phyloP scores from a whole-genome alignment of 495 filamentous ascomycete genomes.

The Jackrogersella minutella region DNA sequence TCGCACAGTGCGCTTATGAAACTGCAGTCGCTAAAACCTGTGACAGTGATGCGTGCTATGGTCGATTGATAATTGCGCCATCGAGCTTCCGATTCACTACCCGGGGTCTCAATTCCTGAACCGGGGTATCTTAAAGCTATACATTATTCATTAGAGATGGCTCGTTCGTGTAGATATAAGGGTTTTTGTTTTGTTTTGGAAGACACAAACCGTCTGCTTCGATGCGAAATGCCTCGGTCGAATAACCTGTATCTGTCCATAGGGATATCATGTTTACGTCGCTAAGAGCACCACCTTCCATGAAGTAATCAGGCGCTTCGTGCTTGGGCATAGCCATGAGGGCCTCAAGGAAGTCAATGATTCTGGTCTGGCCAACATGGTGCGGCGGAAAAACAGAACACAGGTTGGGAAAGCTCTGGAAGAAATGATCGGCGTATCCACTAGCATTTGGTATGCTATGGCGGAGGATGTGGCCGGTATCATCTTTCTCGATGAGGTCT shows the following conservation, averaged over 20 bases:
- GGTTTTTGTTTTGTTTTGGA: too few species aligned
- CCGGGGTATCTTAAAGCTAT: conserved; percentile 19
- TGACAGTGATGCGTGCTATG: conserved; percentile 23
- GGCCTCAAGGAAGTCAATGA: conserved; percentile 23
- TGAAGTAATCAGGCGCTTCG: conserved; percentile 18
- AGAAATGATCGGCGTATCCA: conserved; percentile 26
- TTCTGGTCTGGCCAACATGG: conserved; percentile 18
- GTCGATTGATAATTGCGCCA: conserved; percentile 32
- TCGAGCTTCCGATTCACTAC: conserved; percentile 20
- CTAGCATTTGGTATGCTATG: conserved; percentile 17
- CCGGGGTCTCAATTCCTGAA: conserved; percentile 19
- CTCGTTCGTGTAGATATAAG: not conserved
- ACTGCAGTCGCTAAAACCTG: conserved; percentile 23
- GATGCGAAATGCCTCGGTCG: conserved; percentile 19
- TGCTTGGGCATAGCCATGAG: conserved; percentile 21
- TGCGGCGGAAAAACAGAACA: conserved; percentile 28
- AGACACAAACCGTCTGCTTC: conserved; percentile 25
- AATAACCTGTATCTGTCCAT: conserved; percentile 14
- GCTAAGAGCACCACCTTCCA: not conserved
- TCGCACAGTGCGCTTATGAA: conserved; percentile 25
- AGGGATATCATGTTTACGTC: conserved; percentile 19
- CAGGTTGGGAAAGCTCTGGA: conserved; percentile 16
- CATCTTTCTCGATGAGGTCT: conserved; percentile 10
- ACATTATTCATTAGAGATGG: conserved; percentile 2
- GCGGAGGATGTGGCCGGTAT: conserved; percentile 4